Conservation (phyloP, 1,284 basidiomycete species). For the Trichosporon inkin region DNA sequence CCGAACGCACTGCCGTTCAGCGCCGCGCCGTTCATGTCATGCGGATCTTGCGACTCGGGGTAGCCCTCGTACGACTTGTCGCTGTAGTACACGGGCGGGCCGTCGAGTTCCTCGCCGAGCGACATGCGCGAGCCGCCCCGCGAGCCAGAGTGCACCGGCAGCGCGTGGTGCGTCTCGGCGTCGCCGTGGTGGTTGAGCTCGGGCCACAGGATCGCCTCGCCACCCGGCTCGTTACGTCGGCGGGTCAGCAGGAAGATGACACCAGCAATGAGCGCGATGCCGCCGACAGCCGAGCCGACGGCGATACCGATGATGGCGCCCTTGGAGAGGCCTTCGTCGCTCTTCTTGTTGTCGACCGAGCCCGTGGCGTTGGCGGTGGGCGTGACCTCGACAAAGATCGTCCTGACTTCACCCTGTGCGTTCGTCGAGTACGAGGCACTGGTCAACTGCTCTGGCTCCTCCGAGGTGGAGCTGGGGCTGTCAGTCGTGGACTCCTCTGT, state of each 20-base stretch:
- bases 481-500: not conserved
- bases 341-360: conserved; percentile 8
- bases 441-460: not conserved
- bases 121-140: conserved; percentile 31
- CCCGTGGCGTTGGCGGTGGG: conserved; percentile 14
- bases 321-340: conserved; percentile 30
- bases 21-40: conserved; percentile 22
- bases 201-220: conserved; percentile 50
- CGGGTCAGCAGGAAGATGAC: conserved; percentile 40
- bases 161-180: conserved; percentile 42
- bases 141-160: conserved; percentile 37
- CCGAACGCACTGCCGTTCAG: conserved; percentile 5
- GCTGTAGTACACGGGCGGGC: conserved; percentile 13
- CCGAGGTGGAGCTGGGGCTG: not conserved
- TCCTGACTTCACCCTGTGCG: conserved; percentile 16
- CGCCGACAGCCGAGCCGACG: conserved; percentile 41
- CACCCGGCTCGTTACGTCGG: conserved; percentile 38
- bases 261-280: conserved; percentile 35
- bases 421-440: not conserved
- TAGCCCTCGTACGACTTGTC: conserved; percentile 14
- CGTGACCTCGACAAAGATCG: conserved; percentile 17
- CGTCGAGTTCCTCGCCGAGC: conserved; percentile 34
- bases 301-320: conserved; percentile 48
- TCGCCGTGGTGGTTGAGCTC: conserved; percentile 51
- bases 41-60: conserved; percentile 30